Evolutionary conservation across 164 flowering plant genomes (phyloP).

Genomic region (Brasenia schreberi): DNA sequence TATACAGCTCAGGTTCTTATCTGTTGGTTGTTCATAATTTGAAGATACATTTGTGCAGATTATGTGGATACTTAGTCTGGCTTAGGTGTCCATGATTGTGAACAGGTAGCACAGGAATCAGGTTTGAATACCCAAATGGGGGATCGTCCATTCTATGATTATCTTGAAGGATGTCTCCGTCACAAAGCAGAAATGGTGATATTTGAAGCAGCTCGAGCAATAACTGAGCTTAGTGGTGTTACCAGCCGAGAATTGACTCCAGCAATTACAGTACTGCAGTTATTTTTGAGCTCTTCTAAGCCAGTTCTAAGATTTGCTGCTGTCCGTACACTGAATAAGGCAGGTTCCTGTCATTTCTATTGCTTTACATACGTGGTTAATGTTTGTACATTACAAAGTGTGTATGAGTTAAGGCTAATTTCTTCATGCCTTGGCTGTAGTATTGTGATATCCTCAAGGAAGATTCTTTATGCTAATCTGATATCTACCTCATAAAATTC

Average conservation of each 20-base stretch:
- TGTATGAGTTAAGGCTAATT: not conserved
- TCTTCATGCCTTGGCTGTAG: not conserved
- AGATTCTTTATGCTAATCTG: not conserved
- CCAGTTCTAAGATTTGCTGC: slow-evolving; percentile 98
- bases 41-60: not conserved
- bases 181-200: slow-evolving; percentile 99
- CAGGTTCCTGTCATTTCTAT: slow-evolving; percentile 3
- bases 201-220: slow-evolving; percentile 95
- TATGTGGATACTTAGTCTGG: not conserved
- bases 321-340: slow-evolving; percentile 94
- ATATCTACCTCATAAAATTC: not conserved
- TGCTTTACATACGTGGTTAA: not conserved
- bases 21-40: not conserved
- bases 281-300: slow-evolving; percentile 86
- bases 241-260: slow-evolving; percentile 85
- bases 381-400: not conserved
- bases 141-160: slow-evolving; percentile 93
- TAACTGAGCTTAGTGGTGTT: slow-evolving; percentile 80
- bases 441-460: not conserved
- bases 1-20: slow-evolving; percentile 74
- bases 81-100: not conserved
- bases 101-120: slow-evolving; percentile 78
- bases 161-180: slow-evolving; percentile 84
- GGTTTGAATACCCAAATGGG: slow-evolving; percentile 54
- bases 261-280: slow-evolving; percentile 93